These are phyloP conservation scores for Triadica sebifera DNA, from an alignment of 345 rosid genomes.

Conservation along the genomic window DNA sequence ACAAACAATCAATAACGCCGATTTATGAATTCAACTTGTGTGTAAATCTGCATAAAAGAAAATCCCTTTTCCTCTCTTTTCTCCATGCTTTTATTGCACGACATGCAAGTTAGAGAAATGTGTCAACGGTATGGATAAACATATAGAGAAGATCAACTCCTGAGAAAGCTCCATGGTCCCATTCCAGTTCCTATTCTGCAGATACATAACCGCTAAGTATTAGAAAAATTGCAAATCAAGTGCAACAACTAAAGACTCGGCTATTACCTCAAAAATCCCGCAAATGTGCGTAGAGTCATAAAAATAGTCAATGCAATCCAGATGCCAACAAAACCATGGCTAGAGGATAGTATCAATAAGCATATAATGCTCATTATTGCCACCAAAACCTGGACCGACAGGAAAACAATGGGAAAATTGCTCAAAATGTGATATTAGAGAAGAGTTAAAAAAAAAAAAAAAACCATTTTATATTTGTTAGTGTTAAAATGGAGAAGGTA, in stretches of 20 bases:
- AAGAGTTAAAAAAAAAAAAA: background rate
- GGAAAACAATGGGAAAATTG: too few relatives aligned
- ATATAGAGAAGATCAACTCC: slow-evolving; percentile 6
- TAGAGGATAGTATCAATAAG: slow-evolving; percentile 31
- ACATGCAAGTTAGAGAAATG: too few relatives aligned
- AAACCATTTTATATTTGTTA: too few relatives aligned
- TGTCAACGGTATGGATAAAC: too few relatives aligned
- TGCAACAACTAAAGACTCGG: background rate
- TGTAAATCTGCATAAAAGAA: too few relatives aligned
- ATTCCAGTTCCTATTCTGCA: slow-evolving; percentile 42
- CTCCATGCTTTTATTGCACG: too few relatives aligned
- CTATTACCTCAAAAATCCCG: slow-evolving; percentile 42
- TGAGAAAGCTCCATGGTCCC: slow-evolving; percentile 50
- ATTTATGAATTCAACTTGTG: too few relatives aligned
- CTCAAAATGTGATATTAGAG: background rate
- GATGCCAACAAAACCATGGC: slow-evolving; percentile 40
- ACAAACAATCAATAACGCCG: too few relatives aligned
- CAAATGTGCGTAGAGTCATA: slow-evolving; percentile 38
- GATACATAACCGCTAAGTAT: background rate
- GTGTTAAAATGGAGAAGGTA: too few relatives aligned
- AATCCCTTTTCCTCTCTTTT: too few relatives aligned
- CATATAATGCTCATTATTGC: slow-evolving; percentile 30
- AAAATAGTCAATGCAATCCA: slow-evolving; percentile 39
- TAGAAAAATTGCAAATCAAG: background rate
- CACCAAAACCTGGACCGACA: slow-evolving; percentile 32